Base-by-base conservation (phyloP, 169 alveolate genomes). In the Plasmodium sp. region DNA sequence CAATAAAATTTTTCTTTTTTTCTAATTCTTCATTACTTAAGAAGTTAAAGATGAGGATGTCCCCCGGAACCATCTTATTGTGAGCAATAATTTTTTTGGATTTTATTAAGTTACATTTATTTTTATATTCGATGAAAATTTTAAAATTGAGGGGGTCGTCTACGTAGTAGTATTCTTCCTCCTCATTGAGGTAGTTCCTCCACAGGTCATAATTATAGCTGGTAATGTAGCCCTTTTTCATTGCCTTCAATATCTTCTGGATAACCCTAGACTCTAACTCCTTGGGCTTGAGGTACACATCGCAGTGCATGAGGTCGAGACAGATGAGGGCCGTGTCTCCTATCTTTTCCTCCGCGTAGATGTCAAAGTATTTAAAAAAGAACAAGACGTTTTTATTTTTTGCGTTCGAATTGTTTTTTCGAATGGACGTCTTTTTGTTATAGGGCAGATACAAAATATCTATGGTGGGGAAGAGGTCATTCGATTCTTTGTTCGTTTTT, bases 321-420 rank as follows among this genome's bases (percentile, higher is more conserved):
- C 95, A 92, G 3, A 92, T 36, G 18, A 92, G 62, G 39, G 92
- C 71, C 6, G 90, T 36, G 34, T 92, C 95, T 12, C 56, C 79
- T 33, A 92, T 92, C 3, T 73, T 56, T 72, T 92, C 92, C 16
- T 92, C 81, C 14, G 74, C 72, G 75, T 73, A 92, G 9, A 92
- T 92, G 48, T 92, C 95, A 92, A 92, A 92, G 72, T 92, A 92
- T 92, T 92, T 92, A 51, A 92, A 82, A 58, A 92, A 72, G 51
- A 92, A 56, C 45, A 92, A 73, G 3, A 72, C 80, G 36, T 56
- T 54, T 12, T 81, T 73, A 82, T 27, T 74, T 82, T 92, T 92
- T 3, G 80, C 27, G 14, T 22, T 16, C 14, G 75, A n/a, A 74
- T 45, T 74, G 0, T 10, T 75, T 81, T 16, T 54, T 33, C 83